Evolutionary conservation across 129 eudicot species (phyloP).

Genomic region (Gnaphalium uliginosum): DNA sequence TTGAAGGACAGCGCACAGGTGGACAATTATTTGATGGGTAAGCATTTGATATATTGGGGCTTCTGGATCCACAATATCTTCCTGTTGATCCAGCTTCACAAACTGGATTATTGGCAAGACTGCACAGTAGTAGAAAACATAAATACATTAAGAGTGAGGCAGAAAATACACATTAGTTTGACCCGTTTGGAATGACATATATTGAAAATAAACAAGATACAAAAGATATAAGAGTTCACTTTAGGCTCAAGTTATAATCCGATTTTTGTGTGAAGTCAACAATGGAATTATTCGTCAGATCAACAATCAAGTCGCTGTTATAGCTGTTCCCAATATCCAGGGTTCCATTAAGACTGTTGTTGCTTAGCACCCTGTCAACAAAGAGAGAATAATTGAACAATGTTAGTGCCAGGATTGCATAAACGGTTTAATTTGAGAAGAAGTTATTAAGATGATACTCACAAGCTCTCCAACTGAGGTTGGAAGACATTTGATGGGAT

Average conservation of each 20-base stretch:
- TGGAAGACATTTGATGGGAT: constrained; percentile 60
- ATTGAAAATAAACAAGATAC: too few species aligned
- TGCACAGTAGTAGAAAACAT: constrained; percentile 30
- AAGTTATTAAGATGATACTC: constrained; percentile 28
- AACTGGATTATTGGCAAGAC: constrained; percentile 66
- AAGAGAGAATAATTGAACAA: constrained; percentile 5
- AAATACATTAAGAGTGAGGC: neutral
- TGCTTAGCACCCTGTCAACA: constrained; percentile 56
- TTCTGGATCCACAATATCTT: constrained; percentile 50
- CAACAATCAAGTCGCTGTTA: constrained; percentile 52
- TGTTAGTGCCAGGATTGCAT: neutral
- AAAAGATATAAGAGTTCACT: constrained; percentile 38
- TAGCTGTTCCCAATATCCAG: constrained; percentile 60
- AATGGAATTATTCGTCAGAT: constrained; percentile 62
- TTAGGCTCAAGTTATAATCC: constrained; percentile 44
- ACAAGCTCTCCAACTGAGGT: constrained; percentile 70
- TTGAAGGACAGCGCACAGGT: constrained; percentile 40
- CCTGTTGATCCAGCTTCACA: constrained; percentile 56
- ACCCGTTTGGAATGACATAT: too few species aligned
- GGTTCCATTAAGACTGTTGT: constrained; percentile 68
- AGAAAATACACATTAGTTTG: too few species aligned
- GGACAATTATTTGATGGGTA: constrained; percentile 43
- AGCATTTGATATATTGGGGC: constrained; percentile 19
- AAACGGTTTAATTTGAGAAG: neutral
- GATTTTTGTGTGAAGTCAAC: constrained; percentile 41